phyloP scores from a whole-genome alignment of 306 rosid genomes.

The Begonia masoniana region DNA sequence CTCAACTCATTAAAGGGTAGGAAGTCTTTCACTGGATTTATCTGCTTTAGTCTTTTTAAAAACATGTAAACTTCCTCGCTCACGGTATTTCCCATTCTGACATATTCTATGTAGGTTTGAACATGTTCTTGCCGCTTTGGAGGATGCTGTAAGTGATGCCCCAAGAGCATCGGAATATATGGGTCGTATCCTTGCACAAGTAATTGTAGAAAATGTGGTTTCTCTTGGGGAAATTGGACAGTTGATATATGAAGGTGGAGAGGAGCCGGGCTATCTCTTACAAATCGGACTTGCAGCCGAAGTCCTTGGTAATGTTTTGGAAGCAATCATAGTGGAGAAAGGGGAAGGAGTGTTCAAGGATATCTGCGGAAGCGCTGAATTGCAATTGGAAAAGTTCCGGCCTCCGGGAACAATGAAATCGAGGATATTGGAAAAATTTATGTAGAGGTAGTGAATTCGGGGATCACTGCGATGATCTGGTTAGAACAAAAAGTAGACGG shows the following conservation, averaged over 20 bases:
- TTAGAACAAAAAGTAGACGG: conserved; percentile 8
- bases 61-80: too few relatives aligned
- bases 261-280: conserved; percentile 51
- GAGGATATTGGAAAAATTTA: conserved; percentile 53
- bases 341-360: conserved; percentile 49
- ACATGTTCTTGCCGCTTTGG: conserved; percentile 46
- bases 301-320: conserved; percentile 62
- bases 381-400: conserved; percentile 52
- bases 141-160: conserved; percentile 79
- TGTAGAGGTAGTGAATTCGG: conserved; percentile 22
- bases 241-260: conserved; percentile 56
- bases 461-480: conserved; percentile 45
- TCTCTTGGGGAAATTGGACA: conserved; percentile 47
- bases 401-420: conserved; percentile 41
- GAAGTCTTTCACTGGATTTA: not conserved
- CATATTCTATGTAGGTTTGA: conserved; percentile 37
- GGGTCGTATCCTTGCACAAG: conserved; percentile 43
- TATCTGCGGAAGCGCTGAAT: conserved; percentile 27
- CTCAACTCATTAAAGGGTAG: conserved; percentile 71
- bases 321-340: conserved; percentile 38
- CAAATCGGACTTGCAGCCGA: conserved; percentile 64
- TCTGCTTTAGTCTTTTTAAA: too few relatives aligned
- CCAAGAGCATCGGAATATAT: conserved; percentile 84
- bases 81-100: too few relatives aligned
- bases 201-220: conserved; percentile 35